Percentiles rank a stretch among this genome's conserved stretches.
These are phyloP conservation scores for Sedum album DNA, from an alignment of 164 flowering plant species.

Conservation along the genomic window DNA sequence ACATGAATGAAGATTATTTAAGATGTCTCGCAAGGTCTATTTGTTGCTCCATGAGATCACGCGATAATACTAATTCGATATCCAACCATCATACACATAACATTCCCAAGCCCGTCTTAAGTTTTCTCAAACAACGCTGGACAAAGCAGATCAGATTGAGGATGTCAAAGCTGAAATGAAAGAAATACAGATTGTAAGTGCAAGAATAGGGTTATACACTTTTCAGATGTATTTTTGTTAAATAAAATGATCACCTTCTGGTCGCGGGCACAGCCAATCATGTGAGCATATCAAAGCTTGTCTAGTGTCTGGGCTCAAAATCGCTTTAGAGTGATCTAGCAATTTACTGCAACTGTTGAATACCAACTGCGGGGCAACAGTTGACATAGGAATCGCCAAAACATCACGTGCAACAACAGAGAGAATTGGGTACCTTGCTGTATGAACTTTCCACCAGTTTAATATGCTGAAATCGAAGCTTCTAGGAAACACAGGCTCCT, in stretches of 20 bases:
- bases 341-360: constrained; percentile 39
- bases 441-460: too few species aligned
- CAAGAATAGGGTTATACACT: neutral
- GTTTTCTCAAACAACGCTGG: neutral
- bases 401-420: too few species aligned
- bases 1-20: too few species aligned
- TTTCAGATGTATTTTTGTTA: neutral
- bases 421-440: too few species aligned
- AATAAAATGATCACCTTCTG: constrained; percentile 29
- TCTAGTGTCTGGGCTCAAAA: too few species aligned
- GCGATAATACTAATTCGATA: too few species aligned
- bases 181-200: neutral
- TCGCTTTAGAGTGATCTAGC: constrained; percentile 40
- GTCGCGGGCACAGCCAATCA: constrained; percentile 52
- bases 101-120: neutral
- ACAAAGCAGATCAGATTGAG: neutral
- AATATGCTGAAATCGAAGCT: too few species aligned
- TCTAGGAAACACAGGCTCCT: constrained; percentile 68
- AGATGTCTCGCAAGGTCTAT: too few species aligned
- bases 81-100: too few species aligned
- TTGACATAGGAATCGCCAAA: too few species aligned
- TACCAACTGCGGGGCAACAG: constrained; percentile 30
- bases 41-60: too few species aligned
- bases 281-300: too few species aligned
- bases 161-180: constrained; percentile 6